Evolutionary conservation across 805 yeast species (phyloP).

Genomic region (Kuraishia borneana): DNA sequence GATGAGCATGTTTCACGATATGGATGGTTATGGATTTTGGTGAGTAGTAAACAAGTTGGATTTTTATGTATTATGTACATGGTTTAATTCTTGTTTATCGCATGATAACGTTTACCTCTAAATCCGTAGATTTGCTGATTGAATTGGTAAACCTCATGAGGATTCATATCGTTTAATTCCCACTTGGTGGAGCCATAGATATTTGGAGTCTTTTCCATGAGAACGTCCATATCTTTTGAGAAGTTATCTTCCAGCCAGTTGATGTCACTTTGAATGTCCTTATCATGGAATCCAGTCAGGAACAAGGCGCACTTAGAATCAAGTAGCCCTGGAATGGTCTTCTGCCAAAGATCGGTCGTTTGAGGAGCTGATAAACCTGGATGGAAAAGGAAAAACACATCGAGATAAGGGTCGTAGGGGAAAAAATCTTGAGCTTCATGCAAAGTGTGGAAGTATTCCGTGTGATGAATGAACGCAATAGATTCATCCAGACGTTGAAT

Average conservation of each 20-base stretch:
- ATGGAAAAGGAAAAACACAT: conserved; percentile 87
- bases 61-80: background rate
- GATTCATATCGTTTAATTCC: conserved; percentile 87
- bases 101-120: conserved; percentile 96
- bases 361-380: conserved; percentile 89
- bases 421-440: conserved; percentile 91
- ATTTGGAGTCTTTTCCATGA: conserved; percentile 67
- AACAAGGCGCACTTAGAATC: conserved; percentile 91
- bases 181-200: conserved; percentile 80
- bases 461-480: conserved; percentile 68
- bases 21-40: conserved; percentile 18
- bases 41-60: conserved; percentile 4
- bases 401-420: conserved; percentile 97
- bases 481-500: conserved; percentile 65
- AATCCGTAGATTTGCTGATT: conserved; percentile 85
- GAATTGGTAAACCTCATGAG: conserved; percentile 88
- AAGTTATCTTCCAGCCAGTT: conserved; percentile 57
- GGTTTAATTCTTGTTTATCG: conserved; percentile 28
- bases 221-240: conserved; percentile 66
- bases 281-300: conserved; percentile 79
- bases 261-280: conserved; percentile 62
- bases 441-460: conserved; percentile 82
- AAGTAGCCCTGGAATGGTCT: conserved; percentile 73
- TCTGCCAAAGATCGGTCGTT: conserved; percentile 68
- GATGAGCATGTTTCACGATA: conserved; percentile 8